These are phyloP conservation scores for Zizania palustris DNA, from an alignment of 202 grass and related monocot genomes.

Conservation along the genomic window DNA sequence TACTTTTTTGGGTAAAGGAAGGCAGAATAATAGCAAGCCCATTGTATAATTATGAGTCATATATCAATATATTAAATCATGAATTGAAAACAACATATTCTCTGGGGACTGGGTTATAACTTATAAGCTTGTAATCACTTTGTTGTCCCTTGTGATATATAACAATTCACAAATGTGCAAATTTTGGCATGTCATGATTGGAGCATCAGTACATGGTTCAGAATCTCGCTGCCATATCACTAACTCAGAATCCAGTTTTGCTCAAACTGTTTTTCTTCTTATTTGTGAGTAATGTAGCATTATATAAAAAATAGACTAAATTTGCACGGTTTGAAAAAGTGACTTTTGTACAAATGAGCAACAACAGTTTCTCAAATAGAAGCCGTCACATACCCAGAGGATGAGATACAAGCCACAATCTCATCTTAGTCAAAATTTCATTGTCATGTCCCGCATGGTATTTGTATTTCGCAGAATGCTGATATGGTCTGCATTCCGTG, in stretches of 20 bases:
- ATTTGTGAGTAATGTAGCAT: too few relatives aligned
- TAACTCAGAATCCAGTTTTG: too few relatives aligned
- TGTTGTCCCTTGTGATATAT: conserved; percentile 38
- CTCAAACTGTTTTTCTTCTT: too few relatives aligned
- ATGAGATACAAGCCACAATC: conserved; percentile 61
- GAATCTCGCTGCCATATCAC: too few relatives aligned
- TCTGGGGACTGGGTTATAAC: conserved; percentile 27
- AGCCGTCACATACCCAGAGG: conserved; percentile 18
- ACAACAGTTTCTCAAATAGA: conserved; percentile 10
- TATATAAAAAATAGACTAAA: too few relatives aligned
- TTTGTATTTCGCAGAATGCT: conserved; percentile 44
- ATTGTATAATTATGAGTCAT: neutral
- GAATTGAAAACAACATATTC: conserved; percentile 25
- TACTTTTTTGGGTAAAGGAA: neutral
- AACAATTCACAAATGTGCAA: conserved; percentile 26
- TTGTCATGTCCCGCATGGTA: conserved; percentile 56
- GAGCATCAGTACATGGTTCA: too few relatives aligned
- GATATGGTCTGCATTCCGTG: conserved; percentile 55
- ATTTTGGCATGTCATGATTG: neutral
- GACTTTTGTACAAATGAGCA: conserved; percentile 18
- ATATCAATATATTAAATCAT: conserved; percentile 24
- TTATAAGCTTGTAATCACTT: conserved; percentile 44
- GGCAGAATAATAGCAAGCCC: conserved; percentile 11
- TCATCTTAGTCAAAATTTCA: conserved; percentile 56
- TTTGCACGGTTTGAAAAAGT: too few relatives aligned